phyloP scores from a whole-genome alignment of 129 eudicot species.

The carrot (Daucus carota) region DNA sequence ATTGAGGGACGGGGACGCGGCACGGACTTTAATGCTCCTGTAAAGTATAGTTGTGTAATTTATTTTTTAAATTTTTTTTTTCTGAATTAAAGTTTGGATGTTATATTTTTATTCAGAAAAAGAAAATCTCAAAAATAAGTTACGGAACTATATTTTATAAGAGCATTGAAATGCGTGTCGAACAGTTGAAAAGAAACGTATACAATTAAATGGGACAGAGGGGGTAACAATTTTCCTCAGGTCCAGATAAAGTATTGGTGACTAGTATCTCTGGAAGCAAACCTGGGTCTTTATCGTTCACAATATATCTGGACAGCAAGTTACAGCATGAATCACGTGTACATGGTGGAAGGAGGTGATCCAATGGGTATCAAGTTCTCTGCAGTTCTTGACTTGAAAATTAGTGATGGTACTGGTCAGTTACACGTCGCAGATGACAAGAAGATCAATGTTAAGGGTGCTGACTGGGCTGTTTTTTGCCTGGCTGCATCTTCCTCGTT shows the following conservation, averaged over 20 bases:
- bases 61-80: too few species aligned
- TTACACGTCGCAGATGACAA: conserved; percentile 41
- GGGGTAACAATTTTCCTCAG: conserved; percentile 73
- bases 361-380: conserved; percentile 56
- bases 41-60: too few species aligned
- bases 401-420: conserved; percentile 27
- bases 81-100: too few species aligned
- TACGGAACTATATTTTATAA: too few species aligned
- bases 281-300: conserved; percentile 54
- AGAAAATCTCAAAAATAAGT: too few species aligned
- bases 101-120: too few species aligned
- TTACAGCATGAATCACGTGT: conserved; percentile 43
- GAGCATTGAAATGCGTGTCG: too few species aligned
- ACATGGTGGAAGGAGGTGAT: conserved; percentile 50
- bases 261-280: conserved; percentile 55
- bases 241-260: conserved; percentile 71
- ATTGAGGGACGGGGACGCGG: too few species aligned
- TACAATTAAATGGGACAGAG: too few species aligned
- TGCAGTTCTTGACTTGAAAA: conserved; percentile 51
- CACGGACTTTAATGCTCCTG: too few species aligned
- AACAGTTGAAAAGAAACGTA: too few species aligned
- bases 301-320: conserved; percentile 53
- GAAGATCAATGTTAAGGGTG: conserved; percentile 48
- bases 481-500: conserved; percentile 71
- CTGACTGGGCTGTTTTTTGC: conserved; percentile 54